Evolutionary conservation across 129 eudicot species (phyloP), one percentile per base, ranked within the genome.

Genomic region (Pulicaria dysenterica): DNA sequence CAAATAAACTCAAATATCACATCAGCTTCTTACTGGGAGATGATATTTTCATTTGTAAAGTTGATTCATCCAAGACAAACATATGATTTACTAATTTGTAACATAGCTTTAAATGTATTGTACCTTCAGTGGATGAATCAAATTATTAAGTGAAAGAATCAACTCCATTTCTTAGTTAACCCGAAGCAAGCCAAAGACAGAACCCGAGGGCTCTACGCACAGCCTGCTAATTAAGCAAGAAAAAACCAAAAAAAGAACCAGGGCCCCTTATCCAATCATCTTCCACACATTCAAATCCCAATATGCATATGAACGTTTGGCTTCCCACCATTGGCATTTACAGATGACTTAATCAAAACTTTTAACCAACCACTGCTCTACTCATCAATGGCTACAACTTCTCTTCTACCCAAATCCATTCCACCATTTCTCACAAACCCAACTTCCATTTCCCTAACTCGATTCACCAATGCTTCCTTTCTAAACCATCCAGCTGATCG

Each of bases 241-340:
- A 51, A 74, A 70, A 47, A 61, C 51, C 51, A 70, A 64, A 38
- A 67, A n/a, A 7, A n/a, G 3, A 44, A 34, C 50, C 64, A 64
- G 37, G 63, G 61, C 54, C 68, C 64, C 84, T 63, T 83, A 86
- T 82, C 89, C 85, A 69, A 47, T 75, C 80, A 77, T 77, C 83
- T 82, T 79, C 87, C 87, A 81, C 88, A 80, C 91, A 72, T 81
- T 87, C 83, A 64, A 79, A 87, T 51, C 76, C 75, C 51, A 76
- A 81, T 15, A 19, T 47, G 58, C 19, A 44, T 31, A 43, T 9
- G 37, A 34, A 61, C 55, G 45, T 57, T 39, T 31, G 39, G 16
- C 67, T 24, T 57, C 65, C 34, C 14, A 24, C 31, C 42, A 4
- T 8, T 1, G 5, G 41, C 77, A 79, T 45, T 61, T 50, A 17